phyloP scores from a whole-genome alignment of 495 filamentous ascomycete genomes.

The Hypoxylon intermedium region DNA sequence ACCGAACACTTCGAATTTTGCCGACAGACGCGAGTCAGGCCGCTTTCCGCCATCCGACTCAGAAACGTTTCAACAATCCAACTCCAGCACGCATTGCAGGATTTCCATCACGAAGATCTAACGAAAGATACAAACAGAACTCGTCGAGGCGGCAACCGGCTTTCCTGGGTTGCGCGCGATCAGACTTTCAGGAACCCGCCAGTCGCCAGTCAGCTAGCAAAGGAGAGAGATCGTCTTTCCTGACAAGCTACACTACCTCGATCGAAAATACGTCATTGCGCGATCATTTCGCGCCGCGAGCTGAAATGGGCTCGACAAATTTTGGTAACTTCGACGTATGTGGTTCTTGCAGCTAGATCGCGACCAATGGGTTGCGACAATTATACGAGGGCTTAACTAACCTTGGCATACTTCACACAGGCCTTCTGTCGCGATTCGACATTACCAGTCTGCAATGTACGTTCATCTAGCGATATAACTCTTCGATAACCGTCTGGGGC shows the following conservation, averaged over 20 bases:
- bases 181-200: neutral
- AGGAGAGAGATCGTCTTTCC: constrained; percentile 6
- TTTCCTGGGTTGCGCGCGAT: constrained; percentile 5
- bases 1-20: constrained; percentile 8
- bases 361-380: neutral
- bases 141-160: neutral
- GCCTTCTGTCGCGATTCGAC: constrained; percentile 97
- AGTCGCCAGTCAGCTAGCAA: constrained; percentile 12
- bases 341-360: constrained; percentile 20
- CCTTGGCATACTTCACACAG: constrained; percentile 50
- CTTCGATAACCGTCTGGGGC: constrained; percentile 23
- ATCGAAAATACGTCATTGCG: constrained; percentile 17
- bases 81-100: neutral
- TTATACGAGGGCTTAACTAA: constrained; percentile 9
- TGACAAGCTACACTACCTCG: constrained; percentile 12
- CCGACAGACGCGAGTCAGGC: constrained; percentile 28
- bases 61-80: constrained; percentile 11
- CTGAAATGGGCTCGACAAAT: constrained; percentile 68
- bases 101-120: constrained; percentile 3
- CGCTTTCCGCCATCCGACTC: constrained; percentile 9
- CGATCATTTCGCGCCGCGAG: constrained; percentile 38
- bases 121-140: neutral
- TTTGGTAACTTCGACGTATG: constrained; percentile 92
- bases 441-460: constrained; percentile 94
- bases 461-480: constrained; percentile 49